Conservation (phyloP, 306 rosid species). For the Vigna reflexopilosa region DNA sequence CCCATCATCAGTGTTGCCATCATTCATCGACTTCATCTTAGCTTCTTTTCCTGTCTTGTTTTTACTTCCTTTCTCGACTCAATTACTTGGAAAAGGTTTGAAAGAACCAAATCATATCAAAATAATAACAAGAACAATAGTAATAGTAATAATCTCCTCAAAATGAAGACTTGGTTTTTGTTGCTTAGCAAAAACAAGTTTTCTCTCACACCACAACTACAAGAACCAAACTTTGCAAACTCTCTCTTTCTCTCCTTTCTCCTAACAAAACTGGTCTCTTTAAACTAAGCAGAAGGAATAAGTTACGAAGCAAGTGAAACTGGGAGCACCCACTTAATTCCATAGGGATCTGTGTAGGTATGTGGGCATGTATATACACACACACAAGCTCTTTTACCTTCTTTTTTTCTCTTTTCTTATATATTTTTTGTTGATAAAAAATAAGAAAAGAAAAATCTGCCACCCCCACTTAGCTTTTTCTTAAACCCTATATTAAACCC, state of each 20-base stretch:
- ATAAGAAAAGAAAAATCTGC: background rate
- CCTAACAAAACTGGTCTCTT: slow-evolving; percentile 59
- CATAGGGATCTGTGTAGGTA: slow-evolving; percentile 85
- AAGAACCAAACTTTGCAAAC: slow-evolving; percentile 18
- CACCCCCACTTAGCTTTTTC: slow-evolving; percentile 1
- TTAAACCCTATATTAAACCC: slow-evolving; percentile 53
- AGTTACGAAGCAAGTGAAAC: slow-evolving; percentile 53
- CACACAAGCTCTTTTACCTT: background rate
- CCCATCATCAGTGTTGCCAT: slow-evolving; percentile 50
- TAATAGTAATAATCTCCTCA: background rate
- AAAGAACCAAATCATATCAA: slow-evolving; percentile 58
- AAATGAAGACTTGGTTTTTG: slow-evolving; percentile 45
- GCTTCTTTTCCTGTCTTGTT: slow-evolving; percentile 20
- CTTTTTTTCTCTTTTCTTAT: background rate
- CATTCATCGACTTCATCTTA: slow-evolving; percentile 69
- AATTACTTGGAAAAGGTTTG: slow-evolving; percentile 39
- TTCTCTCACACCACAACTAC: background rate
- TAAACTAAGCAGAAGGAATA: slow-evolving; percentile 76
- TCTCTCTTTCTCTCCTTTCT: background rate
- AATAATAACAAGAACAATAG: background rate
- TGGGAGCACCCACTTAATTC: slow-evolving; percentile 62
- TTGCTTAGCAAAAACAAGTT: slow-evolving; percentile 44
- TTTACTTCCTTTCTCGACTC: background rate
- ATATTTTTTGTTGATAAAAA: background rate
- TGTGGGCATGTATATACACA: background rate